phyloP scores from a whole-genome alignment of 306 rosid species.

The Cucumis hystrix region DNA sequence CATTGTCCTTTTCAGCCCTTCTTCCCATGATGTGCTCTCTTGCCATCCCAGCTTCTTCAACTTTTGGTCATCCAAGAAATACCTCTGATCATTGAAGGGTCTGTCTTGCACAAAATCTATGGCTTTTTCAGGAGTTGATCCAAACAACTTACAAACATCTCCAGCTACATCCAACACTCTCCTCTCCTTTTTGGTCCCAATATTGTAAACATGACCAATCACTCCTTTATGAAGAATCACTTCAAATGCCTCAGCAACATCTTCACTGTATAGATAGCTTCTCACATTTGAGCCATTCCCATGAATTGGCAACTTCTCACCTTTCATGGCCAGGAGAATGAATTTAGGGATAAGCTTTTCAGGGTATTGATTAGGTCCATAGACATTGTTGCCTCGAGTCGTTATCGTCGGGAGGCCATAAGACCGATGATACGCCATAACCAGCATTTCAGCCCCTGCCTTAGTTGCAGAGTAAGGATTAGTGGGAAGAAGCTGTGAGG shows the following conservation, averaged over 20 bases:
- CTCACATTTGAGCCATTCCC: slow-evolving; percentile 68
- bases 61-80: slow-evolving; percentile 66
- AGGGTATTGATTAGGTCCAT: slow-evolving; percentile 64
- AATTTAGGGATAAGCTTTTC: slow-evolving; percentile 66
- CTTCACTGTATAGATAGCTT: slow-evolving; percentile 45
- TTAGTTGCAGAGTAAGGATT: slow-evolving; percentile 73
- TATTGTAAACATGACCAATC: slow-evolving; percentile 50
- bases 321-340: slow-evolving; percentile 52
- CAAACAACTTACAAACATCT: slow-evolving; percentile 38
- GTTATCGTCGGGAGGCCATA: slow-evolving; percentile 51
- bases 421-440: slow-evolving; percentile 61
- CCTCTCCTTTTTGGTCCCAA: slow-evolving; percentile 57
- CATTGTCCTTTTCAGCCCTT: slow-evolving; percentile 49
- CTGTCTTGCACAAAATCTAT: slow-evolving; percentile 59
- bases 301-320: slow-evolving; percentile 56
- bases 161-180: slow-evolving; percentile 47
- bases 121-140: slow-evolving; percentile 24
- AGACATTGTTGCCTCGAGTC: slow-evolving; percentile 56
- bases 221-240: slow-evolving; percentile 65
- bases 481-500: slow-evolving; percentile 62
- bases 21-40: slow-evolving; percentile 48
- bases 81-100: slow-evolving; percentile 68
- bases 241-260: slow-evolving; percentile 73
- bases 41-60: slow-evolving; percentile 57
- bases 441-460: slow-evolving; percentile 75